Conservation (phyloP, 2,329 filamentous ascomycete genomes). For the Fusarium siculi region DNA sequence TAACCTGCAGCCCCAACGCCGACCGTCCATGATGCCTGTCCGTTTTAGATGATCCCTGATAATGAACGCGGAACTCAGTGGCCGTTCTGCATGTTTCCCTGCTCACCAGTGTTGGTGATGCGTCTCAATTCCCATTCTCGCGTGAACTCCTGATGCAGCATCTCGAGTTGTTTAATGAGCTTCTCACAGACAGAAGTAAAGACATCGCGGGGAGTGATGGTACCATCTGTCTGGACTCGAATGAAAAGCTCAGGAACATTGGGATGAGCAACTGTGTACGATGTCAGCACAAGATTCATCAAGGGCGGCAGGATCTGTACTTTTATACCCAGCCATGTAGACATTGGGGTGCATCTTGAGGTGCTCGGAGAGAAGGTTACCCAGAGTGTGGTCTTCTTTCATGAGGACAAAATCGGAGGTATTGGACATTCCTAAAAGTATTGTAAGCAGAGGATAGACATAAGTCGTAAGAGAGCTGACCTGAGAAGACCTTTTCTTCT, state of each 20-base stretch:
- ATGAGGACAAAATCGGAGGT: conserved; percentile 95
- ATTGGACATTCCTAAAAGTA: conserved; percentile 79
- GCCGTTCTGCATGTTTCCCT: conserved; percentile 57
- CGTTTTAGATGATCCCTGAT: conserved; percentile 19
- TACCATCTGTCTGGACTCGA: conserved; percentile 91
- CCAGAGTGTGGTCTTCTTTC: conserved; percentile 97
- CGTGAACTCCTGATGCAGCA: conserved; percentile 87
- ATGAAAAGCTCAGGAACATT: conserved; percentile 73
- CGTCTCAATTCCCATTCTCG: conserved; percentile 91
- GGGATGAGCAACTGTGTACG: conserved; percentile 61
- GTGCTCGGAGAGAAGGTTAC: conserved; percentile 86
- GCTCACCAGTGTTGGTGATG: conserved; percentile 77
- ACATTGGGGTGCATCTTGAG: conserved; percentile 87
- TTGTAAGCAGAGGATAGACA: not conserved
- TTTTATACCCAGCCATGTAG: conserved; percentile 91
- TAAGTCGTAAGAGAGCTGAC: conserved; percentile 63
- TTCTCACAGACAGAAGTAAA: conserved; percentile 83
- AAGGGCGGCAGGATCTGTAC: conserved; percentile 55
- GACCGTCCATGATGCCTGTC: conserved; percentile 35
- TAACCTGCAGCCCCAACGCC: conserved; percentile 44
- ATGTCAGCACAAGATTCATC: conserved; percentile 7
- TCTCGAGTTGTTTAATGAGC: conserved; percentile 82
- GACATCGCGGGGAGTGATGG: conserved; percentile 87
- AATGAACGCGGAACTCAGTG: conserved; percentile 38
- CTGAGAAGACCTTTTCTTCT: conserved; percentile 86